Base-by-base conservation (phyloP, 495 filamentous ascomycete genomes). In the Schizothecium vesticola region DNA sequence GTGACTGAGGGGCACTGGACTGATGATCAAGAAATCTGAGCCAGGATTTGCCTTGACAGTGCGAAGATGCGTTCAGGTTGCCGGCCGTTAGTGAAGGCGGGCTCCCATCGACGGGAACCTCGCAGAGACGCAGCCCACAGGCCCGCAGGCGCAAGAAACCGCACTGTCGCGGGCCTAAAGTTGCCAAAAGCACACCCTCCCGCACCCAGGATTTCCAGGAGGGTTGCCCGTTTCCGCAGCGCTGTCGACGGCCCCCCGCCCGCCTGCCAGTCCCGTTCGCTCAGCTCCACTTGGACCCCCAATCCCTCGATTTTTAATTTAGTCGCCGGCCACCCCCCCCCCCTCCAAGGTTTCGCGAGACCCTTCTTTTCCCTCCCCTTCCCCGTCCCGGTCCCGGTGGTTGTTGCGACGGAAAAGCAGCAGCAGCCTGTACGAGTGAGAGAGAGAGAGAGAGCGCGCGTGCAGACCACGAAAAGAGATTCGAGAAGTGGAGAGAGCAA, bases 301-400 rank as follows among this genome's bases (percentile, higher is more conserved):
- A 67, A 60, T 23, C 58, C 51, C 25, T 64, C 67, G 67, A 66
- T 67, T 69, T 71, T 71, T 70, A 67, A 72, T 72, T 72, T 72
- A 72, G 70, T 67, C 69, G 62, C 61, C 31, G 33, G 21, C 67
- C 51, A 56, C 65, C 64, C 64, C 56, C 68, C 68, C 67, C 59
- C 56, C 68, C 68, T 63, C 59, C 11, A 67, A 51, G 26, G n/a
- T n/a, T 63, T 67, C 59, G 59, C 58, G 61, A 66, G 57, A 64
- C 64, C 65, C 65, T 67, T 67, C 55, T 26, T 66, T 66, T 66
- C 31, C 63, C 51, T 66, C 36, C 55, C 61, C 43, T 29, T 63
- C 29, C 63, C 59, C 51, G 59, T 16, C 63, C 43, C 43, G 43
- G 43, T 51, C 43, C 43, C 43, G 43, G 43, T 51, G 43, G 62